These are phyloP conservation scores for Astrephomene gubernaculifera DNA, from an alignment of 139 green algal species.

Conservation along the genomic window DNA sequence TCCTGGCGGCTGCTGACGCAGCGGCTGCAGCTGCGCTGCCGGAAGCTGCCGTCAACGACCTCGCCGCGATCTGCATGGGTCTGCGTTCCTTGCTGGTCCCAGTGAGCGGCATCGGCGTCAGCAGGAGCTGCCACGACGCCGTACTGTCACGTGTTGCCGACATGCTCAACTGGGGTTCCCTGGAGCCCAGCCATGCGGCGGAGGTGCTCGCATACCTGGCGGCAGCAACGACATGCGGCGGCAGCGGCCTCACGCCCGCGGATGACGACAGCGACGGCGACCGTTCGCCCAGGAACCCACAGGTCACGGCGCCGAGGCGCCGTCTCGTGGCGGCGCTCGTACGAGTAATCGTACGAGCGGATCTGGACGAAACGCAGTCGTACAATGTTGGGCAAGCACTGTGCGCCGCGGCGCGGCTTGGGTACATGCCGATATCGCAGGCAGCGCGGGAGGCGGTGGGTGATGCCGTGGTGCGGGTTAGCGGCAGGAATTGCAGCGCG, in stretches of 20 bases:
- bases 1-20: slow-evolving; percentile 21
- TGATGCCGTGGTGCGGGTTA: not conserved
- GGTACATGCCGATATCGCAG: not conserved
- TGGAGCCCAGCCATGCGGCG: not conserved
- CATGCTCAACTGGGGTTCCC: not conserved
- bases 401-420: slow-evolving; percentile 3
- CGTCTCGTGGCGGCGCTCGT: slow-evolving; percentile 5
- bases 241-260: not conserved
- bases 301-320: not conserved
- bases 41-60: not conserved
- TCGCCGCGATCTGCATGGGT: slow-evolving; percentile 6
- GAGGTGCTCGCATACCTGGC: slow-evolving; percentile 7
- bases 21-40: slow-evolving; percentile 18
- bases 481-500: not conserved
- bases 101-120: not conserved
- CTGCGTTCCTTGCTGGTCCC: not conserved
- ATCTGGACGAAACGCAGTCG: not conserved
- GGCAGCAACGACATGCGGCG: not conserved
- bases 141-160: not conserved
- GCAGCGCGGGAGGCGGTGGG: not conserved
- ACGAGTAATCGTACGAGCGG: not conserved
- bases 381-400: slow-evolving; percentile 3
- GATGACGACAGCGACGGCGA: not conserved
- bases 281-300: not conserved
- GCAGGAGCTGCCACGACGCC: not conserved